Base-by-base conservation (phyloP, 371 early-diverging fungal species). In the Actinomortierella wolfii region DNA sequence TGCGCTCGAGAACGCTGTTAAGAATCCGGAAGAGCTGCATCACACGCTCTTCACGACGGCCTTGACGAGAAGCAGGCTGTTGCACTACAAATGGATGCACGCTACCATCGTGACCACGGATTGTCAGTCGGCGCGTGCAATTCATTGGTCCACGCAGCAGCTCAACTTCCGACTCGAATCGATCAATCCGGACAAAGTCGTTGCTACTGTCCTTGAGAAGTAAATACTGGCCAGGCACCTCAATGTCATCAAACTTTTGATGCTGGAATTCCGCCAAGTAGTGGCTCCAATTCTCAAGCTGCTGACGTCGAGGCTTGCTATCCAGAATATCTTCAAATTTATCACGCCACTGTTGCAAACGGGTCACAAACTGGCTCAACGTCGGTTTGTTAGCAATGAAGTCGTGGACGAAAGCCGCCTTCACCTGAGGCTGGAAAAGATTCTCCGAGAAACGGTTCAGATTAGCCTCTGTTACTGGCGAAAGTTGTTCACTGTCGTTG, bases 181-280 rank as follows among this genome's bases (percentile, higher is more conserved):
- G 87, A 59, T 96, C 96, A 59, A 99, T 97, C 23, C 92, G 84
- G 25, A 95, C 82, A 80, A 98, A 96, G 77, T 95, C 96, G 57
- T 92, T 92, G 71, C 88, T 92, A 63, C 85, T 88, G 67, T 96
- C 91, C 65, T 85, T 87, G 59, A 90, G 76, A 44, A 91, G 65
- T 60, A 95, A 77, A 67, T 98, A 98, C 79, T 99, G 98, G 1
- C 99, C 99, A 15, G 99, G 99, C 7, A 99, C 90, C 59, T 98
- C 97, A 5, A 99, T 91, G 66, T 98, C 98, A 68, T 97, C 97
- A 67, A 97, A 97, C 77, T 94, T 94, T 59, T 94, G 93, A 77
- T 96, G 94, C 74, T 98, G 97, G 81, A 98, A 97, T 66, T 99
- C 98, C 2, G 93, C 96, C 53, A 99, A 78, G 79, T 95, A 96